Percentiles rank a stretch among this genome's conserved stretches.
These are phyloP conservation scores for Aureobasidium uvarum DNA, from an alignment of 2,329 filamentous ascomycete species.

Conservation along the genomic window DNA sequence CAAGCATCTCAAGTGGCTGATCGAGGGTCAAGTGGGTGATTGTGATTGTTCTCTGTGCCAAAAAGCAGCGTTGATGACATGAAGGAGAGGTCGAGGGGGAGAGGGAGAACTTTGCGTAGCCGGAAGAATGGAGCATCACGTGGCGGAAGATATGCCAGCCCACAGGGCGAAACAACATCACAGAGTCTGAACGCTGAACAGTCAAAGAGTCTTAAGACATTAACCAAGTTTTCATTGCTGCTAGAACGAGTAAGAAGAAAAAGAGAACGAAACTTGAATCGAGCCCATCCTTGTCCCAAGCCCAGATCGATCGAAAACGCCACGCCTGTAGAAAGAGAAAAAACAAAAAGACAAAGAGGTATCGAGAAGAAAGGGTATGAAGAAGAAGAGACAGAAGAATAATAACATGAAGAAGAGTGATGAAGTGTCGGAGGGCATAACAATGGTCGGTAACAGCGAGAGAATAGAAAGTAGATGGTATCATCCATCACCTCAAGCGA, in stretches of 20 bases:
- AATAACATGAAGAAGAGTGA: slow-evolving; percentile 7
- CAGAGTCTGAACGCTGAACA: no score
- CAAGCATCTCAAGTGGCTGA: not conserved
- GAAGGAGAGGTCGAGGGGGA: not conserved
- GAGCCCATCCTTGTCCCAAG: not conserved
- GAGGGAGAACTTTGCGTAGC: not conserved
- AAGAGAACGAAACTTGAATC: not conserved
- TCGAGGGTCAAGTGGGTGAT: not conserved
- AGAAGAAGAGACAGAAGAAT: not conserved
- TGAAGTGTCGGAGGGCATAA: not conserved
- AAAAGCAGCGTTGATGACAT: not conserved
- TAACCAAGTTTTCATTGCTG: not conserved
- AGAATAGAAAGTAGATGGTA: not conserved
- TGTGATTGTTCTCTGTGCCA: not conserved
- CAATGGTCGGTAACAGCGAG: not conserved
- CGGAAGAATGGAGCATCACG: not conserved
- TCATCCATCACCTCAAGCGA: slow-evolving; percentile 11
- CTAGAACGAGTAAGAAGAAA: not conserved
- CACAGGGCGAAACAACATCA: no score
- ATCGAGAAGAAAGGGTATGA: not conserved
- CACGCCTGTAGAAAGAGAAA: not conserved
- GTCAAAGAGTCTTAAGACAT: no score
- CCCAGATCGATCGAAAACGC: not conserved
- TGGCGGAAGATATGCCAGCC: no score
- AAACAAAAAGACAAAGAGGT: not conserved